These are phyloP conservation scores for Eutrema heterophyllum DNA, from an alignment of 345 rosid species.

Conservation along the genomic window DNA sequence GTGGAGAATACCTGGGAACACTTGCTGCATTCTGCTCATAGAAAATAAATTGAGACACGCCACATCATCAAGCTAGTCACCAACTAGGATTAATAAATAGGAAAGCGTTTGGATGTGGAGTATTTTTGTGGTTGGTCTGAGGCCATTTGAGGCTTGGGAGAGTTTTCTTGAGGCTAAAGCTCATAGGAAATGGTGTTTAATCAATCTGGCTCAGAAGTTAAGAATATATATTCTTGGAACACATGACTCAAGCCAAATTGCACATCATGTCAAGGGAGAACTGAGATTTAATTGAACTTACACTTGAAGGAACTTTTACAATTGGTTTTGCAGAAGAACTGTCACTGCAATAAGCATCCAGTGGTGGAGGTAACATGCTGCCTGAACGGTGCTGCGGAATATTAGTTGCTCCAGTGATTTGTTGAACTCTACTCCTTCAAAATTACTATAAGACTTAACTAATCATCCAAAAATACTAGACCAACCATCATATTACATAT, in stretches of 20 bases:
- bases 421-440: constrained; percentile 74
- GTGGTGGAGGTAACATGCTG: constrained; percentile 66
- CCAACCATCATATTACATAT: constrained; percentile 11
- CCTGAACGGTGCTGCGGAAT: constrained; percentile 57
- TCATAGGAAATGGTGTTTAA: not conserved
- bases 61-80: not conserved
- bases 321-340: constrained; percentile 50
- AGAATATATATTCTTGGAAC: not conserved
- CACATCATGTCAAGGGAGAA: not conserved
- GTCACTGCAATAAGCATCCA: constrained; percentile 45
- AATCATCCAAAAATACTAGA: constrained; percentile 30
- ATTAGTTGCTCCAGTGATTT: constrained; percentile 57
- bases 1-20: constrained; percentile 46
- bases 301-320: constrained; percentile 48
- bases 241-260: not conserved
- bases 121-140: not conserved
- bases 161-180: not conserved
- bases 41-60: not conserved
- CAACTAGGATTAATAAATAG: not conserved
- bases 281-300: constrained; percentile 33
- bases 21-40: constrained; percentile 41
- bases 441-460: constrained; percentile 31
- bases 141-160: not conserved
- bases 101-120: not conserved
- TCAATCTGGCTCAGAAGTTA: not conserved